A percentile compares a stretch with the other conserved stretches of the same genome.
Conservation (phyloP, 495 filamentous ascomycete genomes). For the Pseudoneurospora amorphoporcata region DNA sequence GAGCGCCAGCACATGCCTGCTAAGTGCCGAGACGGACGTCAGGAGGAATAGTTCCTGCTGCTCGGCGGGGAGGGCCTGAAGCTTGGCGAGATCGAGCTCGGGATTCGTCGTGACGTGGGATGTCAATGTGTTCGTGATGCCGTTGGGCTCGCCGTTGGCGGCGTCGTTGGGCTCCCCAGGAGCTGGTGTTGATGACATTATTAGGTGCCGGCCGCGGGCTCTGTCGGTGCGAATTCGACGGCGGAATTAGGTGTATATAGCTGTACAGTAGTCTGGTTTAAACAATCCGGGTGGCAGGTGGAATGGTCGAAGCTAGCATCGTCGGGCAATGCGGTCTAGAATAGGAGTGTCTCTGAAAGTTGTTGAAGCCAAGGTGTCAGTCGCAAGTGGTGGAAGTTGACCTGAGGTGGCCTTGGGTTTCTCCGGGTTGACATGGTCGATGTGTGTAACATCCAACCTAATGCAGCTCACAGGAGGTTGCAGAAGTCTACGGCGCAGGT, state of each 20-base stretch:
- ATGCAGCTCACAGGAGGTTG: not conserved
- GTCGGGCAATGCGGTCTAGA: not conserved
- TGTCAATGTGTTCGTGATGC: conserved; percentile 10
- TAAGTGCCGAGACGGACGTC: conserved; percentile 76
- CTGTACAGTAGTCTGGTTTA: not conserved
- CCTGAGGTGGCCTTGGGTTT: not conserved
- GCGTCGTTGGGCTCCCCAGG: conserved; percentile 14
- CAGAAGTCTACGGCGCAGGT: not conserved
- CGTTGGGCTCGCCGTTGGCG: conserved; percentile 13
- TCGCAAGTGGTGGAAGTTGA: not conserved
- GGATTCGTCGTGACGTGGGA: conserved; percentile 33
- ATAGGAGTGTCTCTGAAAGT: not conserved
- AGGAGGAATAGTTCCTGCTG: conserved; percentile 92
- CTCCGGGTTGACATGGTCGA: not conserved
- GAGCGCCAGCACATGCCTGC: conserved; percentile 65
- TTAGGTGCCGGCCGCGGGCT: not conserved
- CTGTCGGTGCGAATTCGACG: not conserved
- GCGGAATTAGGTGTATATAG: not conserved
- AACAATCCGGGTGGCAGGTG: not conserved
- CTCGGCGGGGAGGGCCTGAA: conserved; percentile 83
- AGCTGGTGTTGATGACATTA: conserved; percentile 7
- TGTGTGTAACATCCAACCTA: not conserved
- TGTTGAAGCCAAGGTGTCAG: not conserved
- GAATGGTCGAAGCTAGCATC: not conserved
- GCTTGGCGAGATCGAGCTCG: conserved; percentile 77